Base-by-base conservation (phyloP, 169 alveolate genomes). In the Perkinsus olseni region DNA sequence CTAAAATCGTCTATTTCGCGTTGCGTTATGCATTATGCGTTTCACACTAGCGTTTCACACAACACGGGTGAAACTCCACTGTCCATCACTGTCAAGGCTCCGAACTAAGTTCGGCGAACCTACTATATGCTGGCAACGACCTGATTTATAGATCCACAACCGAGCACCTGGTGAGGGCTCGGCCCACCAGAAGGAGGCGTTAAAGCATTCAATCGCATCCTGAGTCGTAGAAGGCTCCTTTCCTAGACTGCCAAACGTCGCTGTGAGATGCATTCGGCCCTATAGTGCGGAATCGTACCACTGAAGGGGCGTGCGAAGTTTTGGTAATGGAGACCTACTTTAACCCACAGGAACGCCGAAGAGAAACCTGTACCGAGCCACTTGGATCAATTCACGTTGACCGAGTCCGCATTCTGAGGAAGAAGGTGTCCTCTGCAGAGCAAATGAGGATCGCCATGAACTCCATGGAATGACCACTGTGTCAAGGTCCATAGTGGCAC, bases 301-400 rank as follows among this genome's bases (percentile, higher is more conserved):
- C 62, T 45, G 62, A 17, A 10, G 6, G 62, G 62, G n/a, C n/a
- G n/a, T 17, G 17, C 17, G 62, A 6, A 6, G 24, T 17, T 45
- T 17, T 10, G 6, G 62, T 17, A 10, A 6, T 17, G 62, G 6
- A 17, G 17, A 17, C 62, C 17, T 17, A 45, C 94, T 39, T 91
- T 93, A 8, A 93, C 94, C 40, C 34, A 93, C 82, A 93, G 39
- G 92, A 38, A 38, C 11, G 94, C 31, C 74, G 45, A 34, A 31
- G 3, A 24, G 31, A 82, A 91, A 11, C 94, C 93, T 21, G 38
- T 0, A 3, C 37, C 74, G 6, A 93, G 28, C 94, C 37, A 36
- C 92, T 93, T 93, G 0, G 93, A 90, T 0, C 91, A n/a, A 48
- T 93, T 93, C n/a, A 93, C 17, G 90, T 91, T 91, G 37, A 93